These are phyloP conservation scores for Boletellus sp. DNA, from an alignment of 768 basidiomycete genomes.

Conservation along the genomic window DNA sequence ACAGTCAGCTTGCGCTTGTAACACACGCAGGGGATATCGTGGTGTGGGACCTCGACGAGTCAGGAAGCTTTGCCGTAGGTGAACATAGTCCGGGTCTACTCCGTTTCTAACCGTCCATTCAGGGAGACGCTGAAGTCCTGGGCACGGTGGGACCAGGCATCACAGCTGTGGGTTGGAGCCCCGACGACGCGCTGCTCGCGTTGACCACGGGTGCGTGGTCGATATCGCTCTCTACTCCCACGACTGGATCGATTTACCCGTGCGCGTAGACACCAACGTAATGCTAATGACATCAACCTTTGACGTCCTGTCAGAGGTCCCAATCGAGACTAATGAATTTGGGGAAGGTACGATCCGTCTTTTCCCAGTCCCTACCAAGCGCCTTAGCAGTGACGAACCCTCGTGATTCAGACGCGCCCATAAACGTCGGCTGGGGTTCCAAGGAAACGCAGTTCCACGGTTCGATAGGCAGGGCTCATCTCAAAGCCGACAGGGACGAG, in stretches of 20 bases:
- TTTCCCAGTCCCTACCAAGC: neutral
- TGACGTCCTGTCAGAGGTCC: constrained; percentile 79
- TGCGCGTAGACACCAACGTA: constrained; percentile 67
- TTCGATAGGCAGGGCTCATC: constrained; percentile 74
- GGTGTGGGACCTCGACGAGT: constrained; percentile 53
- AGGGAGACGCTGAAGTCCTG: constrained; percentile 58
- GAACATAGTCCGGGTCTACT: neutral
- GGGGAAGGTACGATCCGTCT: constrained; percentile 64
- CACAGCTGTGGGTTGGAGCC: constrained; percentile 80
- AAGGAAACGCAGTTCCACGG: constrained; percentile 98
- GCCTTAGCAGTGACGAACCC: constrained; percentile 7
- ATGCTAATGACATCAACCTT: constrained; percentile 87
- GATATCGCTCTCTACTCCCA: neutral
- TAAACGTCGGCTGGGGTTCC: constrained; percentile 97
- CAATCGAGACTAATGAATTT: constrained; percentile 69
- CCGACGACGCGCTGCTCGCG: constrained; percentile 84
- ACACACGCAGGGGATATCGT: constrained; percentile 82
- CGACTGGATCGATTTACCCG: neutral
- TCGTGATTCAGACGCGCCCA: constrained; percentile 63
- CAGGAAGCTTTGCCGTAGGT: constrained; percentile 42
- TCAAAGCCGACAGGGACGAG: constrained; percentile 50
- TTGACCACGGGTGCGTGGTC: constrained; percentile 65
- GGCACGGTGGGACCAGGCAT: constrained; percentile 87
- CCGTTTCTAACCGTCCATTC: constrained; percentile 5
- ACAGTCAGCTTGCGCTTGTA: constrained; percentile 60